A percentile compares a stretch with the other conserved stretches of the same genome.
Conservation (phyloP, 1,284 basidiomycete genomes). For the Naganishia sp. region DNA sequence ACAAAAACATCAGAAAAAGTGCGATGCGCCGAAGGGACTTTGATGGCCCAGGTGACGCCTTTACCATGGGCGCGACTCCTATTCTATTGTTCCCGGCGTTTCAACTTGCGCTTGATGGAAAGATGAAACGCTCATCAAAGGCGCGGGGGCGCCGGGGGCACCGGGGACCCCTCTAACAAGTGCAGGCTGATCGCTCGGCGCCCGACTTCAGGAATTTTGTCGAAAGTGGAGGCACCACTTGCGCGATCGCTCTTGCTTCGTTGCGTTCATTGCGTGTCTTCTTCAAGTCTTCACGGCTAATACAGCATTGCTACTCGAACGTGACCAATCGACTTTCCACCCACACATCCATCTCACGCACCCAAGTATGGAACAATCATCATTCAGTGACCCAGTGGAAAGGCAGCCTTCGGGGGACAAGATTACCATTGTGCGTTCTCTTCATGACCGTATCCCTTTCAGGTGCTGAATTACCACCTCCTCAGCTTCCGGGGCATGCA, state of each 20-base stretch:
- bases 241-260: not conserved
- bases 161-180: too few species aligned
- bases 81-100: conserved; percentile 9
- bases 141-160: too few species aligned
- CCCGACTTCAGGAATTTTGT: too few species aligned
- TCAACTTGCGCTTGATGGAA: conserved; percentile 2
- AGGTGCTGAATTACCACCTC: not conserved
- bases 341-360: not conserved
- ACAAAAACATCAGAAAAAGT: not conserved
- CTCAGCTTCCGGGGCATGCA: conserved; percentile 66
- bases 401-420: conserved; percentile 41
- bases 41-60: conserved; percentile 6
- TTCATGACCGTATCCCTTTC: not conserved
- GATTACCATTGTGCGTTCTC: conserved; percentile 49
- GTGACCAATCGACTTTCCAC: too few species aligned
- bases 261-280: too few species aligned
- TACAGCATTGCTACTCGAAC: too few species aligned
- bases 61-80: not conserved
- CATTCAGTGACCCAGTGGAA: conserved; percentile 25
- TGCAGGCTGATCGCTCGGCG: too few species aligned
- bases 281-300: too few species aligned
- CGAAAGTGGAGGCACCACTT: too few species aligned
- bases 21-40: too few species aligned
- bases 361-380: conserved; percentile 17
- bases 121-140: conserved; percentile 1